Evolutionary conservation across 106 monocot genomes (phyloP), one percentile per base, ranked within the genome.

Genomic region (Dendrobium nobile): DNA sequence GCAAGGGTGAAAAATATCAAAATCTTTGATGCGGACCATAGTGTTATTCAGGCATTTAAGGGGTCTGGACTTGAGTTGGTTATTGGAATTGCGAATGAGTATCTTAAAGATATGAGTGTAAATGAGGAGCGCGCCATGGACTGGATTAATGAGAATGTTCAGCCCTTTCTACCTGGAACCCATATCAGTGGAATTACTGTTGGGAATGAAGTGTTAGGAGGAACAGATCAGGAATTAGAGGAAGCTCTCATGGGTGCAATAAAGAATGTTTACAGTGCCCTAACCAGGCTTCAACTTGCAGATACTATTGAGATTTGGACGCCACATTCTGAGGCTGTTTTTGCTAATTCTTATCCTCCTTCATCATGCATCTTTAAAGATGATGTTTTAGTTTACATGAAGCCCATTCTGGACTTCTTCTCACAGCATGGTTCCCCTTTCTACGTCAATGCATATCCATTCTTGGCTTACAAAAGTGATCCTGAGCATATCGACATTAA

Each of bases 141-240:
- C 47, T 94, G 94, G 94, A 56, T 94, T 19, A 94, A 92, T 72
- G 84, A 85, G 20, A 94, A 94, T 75, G 94, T 94, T 47, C 84
- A 88, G 77, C 84, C 83, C 2, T 94, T 84, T 84, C 77, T 92
- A 15, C 94, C 94, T 40, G 85, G 84, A 5, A 94, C 93, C 11
- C 80, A 67, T 41, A 90, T 94, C 41, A 75, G 83, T 41, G 94
- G 90, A 9, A 92, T 94, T 41, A 80, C 89, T 19, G 78, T 92
- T 3, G 94, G 94, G 11, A 94, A 94, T 75, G 94, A 94, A 73
- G 81, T 94, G 19, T 79, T 94, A 19, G 94, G 88, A 77, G 88
- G 88, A 10, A 4, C 85, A 15, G 89, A 94, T 82, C 82, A 77
- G 56, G 88, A 81, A 10, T 61, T 88, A 24, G 54, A 78, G 72